Evolutionary conservation across 352 stramenopile genomes (phyloP), one percentile per base, ranked within the genome.

Genomic region (Salisapilia sapeloensis): DNA sequence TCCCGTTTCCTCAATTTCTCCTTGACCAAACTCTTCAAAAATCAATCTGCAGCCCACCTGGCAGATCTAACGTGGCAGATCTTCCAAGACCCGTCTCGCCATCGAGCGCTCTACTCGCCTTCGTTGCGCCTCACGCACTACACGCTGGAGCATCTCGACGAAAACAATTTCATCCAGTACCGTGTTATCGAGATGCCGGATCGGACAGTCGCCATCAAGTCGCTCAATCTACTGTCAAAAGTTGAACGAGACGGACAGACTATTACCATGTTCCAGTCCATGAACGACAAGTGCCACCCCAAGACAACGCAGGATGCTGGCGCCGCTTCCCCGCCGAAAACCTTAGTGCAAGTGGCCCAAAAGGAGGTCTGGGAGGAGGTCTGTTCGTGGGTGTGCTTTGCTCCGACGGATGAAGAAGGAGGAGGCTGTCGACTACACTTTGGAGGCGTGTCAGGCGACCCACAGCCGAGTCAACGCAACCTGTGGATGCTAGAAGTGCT

Each of bases 401-500:
- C 76, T 23, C 37, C 56, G 11, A 40, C 50, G 3, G 40, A 42
- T 8, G 39, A 46, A 2, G 31, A 56, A 7, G 38, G 39, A 2
- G 49, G 57, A 18, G 32, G 56, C 26, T 54, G 54, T 7, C 33
- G 50, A 6, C 57, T 75, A 19, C 60, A 56, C 22, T 77, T 75
- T 21, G 62, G 65, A 1, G 65, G 65, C 2, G 58, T 60, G 19
- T 36, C 72, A 6, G 40, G 50, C 26, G 50, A 62, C 33, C 60
- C 45, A 4, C 44, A 44, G 2, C 56, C 58, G 6, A 53, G 54
- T 9, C 55, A 46, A 14, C 56, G 54, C 13, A 48, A 59, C 17
- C 42, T 64, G 22, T 82, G 66, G 60, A 72, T 80, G 56, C 50
- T 80, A 16, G 60, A 80, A 30, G 58, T 75, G 18, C 43, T 78